These are phyloP conservation scores for Heterobasidion parviporum DNA, from an alignment of 1,284 basidiomycete species.

Conservation along the genomic window DNA sequence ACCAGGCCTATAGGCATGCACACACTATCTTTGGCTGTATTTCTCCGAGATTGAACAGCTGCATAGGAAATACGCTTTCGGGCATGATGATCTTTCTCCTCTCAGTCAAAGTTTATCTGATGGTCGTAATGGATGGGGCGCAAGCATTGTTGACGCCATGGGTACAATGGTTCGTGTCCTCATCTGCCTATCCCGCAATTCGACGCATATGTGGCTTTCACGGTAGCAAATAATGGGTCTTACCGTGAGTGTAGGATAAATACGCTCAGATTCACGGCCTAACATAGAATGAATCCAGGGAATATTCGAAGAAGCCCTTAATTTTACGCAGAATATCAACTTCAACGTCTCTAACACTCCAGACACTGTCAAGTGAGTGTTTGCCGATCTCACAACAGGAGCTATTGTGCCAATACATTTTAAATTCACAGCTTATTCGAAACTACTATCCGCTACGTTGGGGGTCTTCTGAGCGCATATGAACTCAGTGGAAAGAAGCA, in stretches of 20 bases:
- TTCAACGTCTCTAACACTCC: slow-evolving; percentile 45
- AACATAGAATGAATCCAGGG: slow-evolving; percentile 25
- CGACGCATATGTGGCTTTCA: neutral
- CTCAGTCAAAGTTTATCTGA: slow-evolving; percentile 41
- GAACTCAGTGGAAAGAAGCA: slow-evolving; percentile 65
- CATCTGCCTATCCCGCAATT: neutral
- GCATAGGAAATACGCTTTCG: slow-evolving; percentile 49
- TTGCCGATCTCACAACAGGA: neutral
- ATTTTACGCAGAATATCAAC: slow-evolving; percentile 42
- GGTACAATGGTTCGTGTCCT: slow-evolving; percentile 45
- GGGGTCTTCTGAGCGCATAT: slow-evolving; percentile 69
- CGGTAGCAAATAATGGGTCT: slow-evolving; percentile 43
- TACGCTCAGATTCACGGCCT: neutral
- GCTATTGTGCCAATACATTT: neutral
- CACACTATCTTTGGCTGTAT: neutral
- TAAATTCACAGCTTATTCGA: slow-evolving; percentile 64
- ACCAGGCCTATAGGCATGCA: slow-evolving; percentile 48
- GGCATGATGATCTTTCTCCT: slow-evolving; percentile 57
- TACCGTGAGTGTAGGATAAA: slow-evolving; percentile 25
- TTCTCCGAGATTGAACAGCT: neutral
- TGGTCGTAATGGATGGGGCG: slow-evolving; percentile 64
- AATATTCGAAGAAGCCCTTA: slow-evolving; percentile 44
- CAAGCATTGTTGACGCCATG: slow-evolving; percentile 57
- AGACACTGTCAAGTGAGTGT: slow-evolving; percentile 42
- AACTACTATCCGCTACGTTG: slow-evolving; percentile 80